Evolutionary conservation across 169 alveolate species (phyloP).

Genomic region (Eimeria praecox): DNA sequence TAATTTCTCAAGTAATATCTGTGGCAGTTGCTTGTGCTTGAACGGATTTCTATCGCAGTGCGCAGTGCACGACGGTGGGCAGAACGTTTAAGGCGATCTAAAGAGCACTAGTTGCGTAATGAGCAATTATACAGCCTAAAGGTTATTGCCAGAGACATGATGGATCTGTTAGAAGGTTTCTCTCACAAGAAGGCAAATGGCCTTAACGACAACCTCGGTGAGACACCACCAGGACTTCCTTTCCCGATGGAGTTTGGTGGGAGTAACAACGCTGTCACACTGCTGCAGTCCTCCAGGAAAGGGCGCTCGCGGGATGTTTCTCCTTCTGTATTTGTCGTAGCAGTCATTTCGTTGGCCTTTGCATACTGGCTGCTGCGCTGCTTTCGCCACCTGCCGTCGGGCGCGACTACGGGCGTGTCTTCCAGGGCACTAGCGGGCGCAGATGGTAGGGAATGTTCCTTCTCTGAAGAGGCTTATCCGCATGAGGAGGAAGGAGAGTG

Average conservation of each 20-base stretch:
- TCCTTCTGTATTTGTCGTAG: background rate
- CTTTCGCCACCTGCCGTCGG: background rate
- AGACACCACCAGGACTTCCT: background rate
- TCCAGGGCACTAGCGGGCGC: background rate
- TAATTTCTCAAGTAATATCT: background rate
- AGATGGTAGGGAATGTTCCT: background rate
- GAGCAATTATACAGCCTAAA: background rate
- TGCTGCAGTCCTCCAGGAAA: background rate
- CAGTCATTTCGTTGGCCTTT: background rate
- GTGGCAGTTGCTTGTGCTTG: background rate
- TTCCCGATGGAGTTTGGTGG: background rate
- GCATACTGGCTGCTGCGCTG: slow-evolving; percentile 12
- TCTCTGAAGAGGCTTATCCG: background rate
- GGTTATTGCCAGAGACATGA: background rate
- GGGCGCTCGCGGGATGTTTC: background rate
- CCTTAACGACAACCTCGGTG: background rate
- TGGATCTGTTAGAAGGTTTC: background rate
- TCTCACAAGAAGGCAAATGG: background rate
- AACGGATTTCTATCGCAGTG: background rate
- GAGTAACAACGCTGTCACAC: background rate
- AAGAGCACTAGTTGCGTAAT: background rate
- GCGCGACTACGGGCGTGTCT: background rate
- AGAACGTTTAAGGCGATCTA: background rate
- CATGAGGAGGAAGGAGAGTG: background rate
- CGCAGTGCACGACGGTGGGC: background rate